Base-by-base conservation (phyloP, 2,329 filamentous ascomycete species). In the Cladophialophora immunda region DNA sequence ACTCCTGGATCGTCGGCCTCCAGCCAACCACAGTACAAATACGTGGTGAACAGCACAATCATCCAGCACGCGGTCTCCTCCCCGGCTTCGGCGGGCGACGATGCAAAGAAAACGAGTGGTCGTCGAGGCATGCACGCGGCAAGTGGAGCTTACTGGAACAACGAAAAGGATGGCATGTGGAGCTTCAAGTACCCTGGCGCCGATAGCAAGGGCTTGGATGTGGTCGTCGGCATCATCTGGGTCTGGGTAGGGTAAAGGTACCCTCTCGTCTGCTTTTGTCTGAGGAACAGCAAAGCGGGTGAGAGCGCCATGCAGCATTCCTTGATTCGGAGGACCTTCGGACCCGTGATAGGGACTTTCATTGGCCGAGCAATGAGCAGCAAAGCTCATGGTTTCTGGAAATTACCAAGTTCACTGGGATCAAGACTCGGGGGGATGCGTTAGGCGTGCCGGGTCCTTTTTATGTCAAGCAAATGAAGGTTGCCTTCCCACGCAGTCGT, bases 11-110 rank as follows among this genome's bases (percentile, higher is more conserved):
- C 77, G 25, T 68, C 75, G 50, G 72, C 75, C 47, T 73, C 76
- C 4, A 50, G 30, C 58, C 73, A 81, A 15, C 76, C 87, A 29
- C 90, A 92, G 4, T 97, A 90, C 87, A 98, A 98, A 81, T 98
- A 94, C 82, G 92, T 93, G 73, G 93, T 97, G 82, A 98, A 97
- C 86, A 96, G 92, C 84, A 98, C 94, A 72, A 97, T 98, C 77
- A 96, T 98, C 73, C 94, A 99, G 84, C 94, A 98, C 83, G 58
- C 58, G 47, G 79, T 79, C 22, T 85, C 94, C 36, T 79, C 70
- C 76, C 77, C 67, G 70, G 76, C 79, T 32, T 82, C 86, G 71
- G 85, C 85, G 61, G 85, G 84, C 59, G 86, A 85, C 76, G 83
- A 84, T 70, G 80, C 85, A 68, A 90, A 87, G 30, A 68, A 64